Evolutionary conservation across 257 asterid species (phyloP).

Genomic region (Linaria vulgaris): DNA sequence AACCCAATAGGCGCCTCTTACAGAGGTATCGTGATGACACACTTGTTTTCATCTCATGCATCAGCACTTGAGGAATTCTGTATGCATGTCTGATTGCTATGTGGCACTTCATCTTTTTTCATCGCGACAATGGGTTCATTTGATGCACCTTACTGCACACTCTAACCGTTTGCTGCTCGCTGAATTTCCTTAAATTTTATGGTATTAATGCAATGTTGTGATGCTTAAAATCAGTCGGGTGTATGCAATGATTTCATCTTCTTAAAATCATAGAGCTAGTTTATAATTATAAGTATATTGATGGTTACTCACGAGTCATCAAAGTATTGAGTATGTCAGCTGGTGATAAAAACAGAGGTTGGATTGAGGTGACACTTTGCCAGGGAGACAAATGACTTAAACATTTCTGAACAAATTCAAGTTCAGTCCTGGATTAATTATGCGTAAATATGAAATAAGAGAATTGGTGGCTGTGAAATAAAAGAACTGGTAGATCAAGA

Average conservation of each 20-base stretch:
- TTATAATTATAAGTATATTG: not conserved
- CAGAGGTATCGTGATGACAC: conserved; percentile 60
- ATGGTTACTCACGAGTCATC: conserved; percentile 1
- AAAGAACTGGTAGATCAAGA: too few species aligned
- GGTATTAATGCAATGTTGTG: conserved; percentile 4
- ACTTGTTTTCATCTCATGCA: conserved; percentile 11
- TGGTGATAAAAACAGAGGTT: not conserved
- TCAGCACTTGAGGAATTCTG: not conserved
- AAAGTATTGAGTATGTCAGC: conserved; percentile 6
- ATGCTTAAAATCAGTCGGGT: not conserved
- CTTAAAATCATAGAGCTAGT: not conserved
- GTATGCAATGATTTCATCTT: not conserved
- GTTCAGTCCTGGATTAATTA: not conserved
- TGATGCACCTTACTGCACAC: conserved; percentile 4
- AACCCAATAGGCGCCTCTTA: conserved; percentile 84
- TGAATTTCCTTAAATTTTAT: not conserved
- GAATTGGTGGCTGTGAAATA: conserved; percentile 14
- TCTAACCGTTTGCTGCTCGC: not conserved
- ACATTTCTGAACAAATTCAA: not conserved
- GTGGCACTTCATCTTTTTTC: not conserved
- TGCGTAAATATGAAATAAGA: not conserved
- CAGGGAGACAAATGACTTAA: not conserved
- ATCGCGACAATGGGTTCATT: not conserved
- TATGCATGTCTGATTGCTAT: not conserved
- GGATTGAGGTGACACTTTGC: conserved; percentile 13